Evolutionary conservation across 352 stramenopile genomes (phyloP), one percentile per base, ranked within the genome.

Genomic region (Pythium aquatile): DNA sequence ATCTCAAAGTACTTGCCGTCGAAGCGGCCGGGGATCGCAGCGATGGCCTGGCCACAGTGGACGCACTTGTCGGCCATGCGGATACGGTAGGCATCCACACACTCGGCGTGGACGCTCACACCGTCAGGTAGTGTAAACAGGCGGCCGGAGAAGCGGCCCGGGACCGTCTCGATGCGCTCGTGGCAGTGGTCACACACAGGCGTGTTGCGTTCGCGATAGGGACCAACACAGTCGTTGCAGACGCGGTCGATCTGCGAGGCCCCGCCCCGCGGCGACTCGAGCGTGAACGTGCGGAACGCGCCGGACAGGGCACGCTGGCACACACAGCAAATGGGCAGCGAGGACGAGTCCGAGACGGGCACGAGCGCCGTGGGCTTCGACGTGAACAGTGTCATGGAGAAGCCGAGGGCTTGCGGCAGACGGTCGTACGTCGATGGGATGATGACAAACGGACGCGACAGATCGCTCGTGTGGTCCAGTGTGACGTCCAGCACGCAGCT

Each of bases 1-100:
- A 93, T 75, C 49, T 90, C 79, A 69, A 83, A 95, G 70, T 86
- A 95, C 32, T 88, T 88, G 37, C 86, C 86, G 48, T 92, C 83
- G 59, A 94, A 94, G 28, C 64, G 74, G 8, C 83, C 84, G 14
- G 83, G 72, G 46, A 95, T 91, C 32, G 83, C 77, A 28, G 83
- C 81, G 64, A 95, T 91, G 5, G 86, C 84, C 47, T 91, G 68
- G 2, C 84, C 81, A 58, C 86, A 95, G 63, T 93, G 86, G 28
- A 82, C 70, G 49, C 86, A 95, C 53, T 91, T 93, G 49, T 95
- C 84, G 5, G 85, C 82, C 24, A 78, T 84, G 48, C 80, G 81
- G 35, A 93, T 89, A 61, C 88, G 84, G 58, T 95, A 95, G n/a
- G 80, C 83, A 58, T 93, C 86, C 52, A 95, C 90, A 55, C 86